Percentiles rank a stretch among this genome's conserved stretches.
Evolutionary conservation across 768 basidiomycete species (phyloP).

Genomic region (Lactarius trivialis): DNA sequence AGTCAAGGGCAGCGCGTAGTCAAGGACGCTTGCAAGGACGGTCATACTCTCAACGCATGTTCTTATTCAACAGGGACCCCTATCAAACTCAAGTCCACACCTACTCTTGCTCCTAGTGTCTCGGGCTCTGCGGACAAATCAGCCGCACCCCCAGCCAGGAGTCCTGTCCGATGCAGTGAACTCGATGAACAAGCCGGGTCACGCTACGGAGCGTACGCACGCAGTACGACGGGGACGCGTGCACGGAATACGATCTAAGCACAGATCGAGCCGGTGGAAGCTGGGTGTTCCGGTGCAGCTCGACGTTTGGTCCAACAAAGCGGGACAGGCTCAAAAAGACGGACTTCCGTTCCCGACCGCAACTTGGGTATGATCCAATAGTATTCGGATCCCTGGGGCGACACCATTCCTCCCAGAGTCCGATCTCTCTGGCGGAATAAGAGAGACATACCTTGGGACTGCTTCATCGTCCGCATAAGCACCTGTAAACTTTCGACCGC

Average conservation of each 20-base stretch:
- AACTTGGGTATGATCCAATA: background rate
- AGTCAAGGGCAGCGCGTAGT: background rate
- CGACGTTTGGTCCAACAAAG: constrained; percentile 1
- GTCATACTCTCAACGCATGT: background rate
- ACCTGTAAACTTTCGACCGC: background rate
- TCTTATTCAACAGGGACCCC: background rate
- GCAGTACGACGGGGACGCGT: constrained; percentile 2
- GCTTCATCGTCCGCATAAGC: background rate
- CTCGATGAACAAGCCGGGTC: background rate
- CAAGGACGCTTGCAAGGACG: background rate
- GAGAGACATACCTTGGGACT: too few species aligned
- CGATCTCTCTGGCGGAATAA: too few species aligned
- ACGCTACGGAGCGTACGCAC: constrained; percentile 9
- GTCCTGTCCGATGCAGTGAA: background rate
- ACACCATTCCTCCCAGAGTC: too few species aligned
- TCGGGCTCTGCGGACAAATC: background rate
- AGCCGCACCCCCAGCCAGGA: background rate
- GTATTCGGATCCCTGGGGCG: too few species aligned
- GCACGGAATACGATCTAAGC: background rate
- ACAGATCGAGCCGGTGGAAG: background rate
- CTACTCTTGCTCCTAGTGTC: background rate
- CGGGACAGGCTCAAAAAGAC: background rate
- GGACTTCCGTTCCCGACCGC: background rate
- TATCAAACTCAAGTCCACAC: background rate
- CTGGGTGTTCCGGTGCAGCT: constrained; percentile 9